Evolutionary conservation across 129 eudicot species (phyloP).

Genomic region (Daucus carota): DNA sequence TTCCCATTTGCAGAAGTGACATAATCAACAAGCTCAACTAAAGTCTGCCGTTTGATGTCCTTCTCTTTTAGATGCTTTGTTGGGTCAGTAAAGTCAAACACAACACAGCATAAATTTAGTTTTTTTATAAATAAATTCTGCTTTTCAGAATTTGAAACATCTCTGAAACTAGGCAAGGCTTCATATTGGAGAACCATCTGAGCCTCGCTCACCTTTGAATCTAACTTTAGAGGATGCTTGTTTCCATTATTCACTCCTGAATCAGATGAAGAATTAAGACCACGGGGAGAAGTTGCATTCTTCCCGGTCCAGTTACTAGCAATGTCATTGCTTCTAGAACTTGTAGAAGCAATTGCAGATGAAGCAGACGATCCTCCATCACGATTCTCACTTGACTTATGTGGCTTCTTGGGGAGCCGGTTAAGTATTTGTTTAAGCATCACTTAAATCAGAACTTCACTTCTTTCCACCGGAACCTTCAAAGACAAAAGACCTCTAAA

Average conservation of each 20-base stretch:
- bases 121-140: conserved; percentile 22
- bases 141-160: conserved; percentile 24
- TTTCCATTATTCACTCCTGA: conserved; percentile 8
- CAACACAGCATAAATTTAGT: conserved; percentile 21
- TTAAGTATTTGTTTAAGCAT: conserved; percentile 28
- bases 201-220: conserved; percentile 8
- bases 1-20: conserved; percentile 23
- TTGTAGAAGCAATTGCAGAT: conserved; percentile 18
- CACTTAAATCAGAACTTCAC: not conserved
- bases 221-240: conserved; percentile 8
- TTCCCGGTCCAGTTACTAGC: conserved; percentile 8
- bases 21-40: conserved; percentile 26
- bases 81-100: conserved; percentile 27
- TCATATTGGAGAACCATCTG: conserved; percentile 9
- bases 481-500: not conserved
- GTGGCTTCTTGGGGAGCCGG: conserved; percentile 27
- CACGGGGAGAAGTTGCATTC: conserved; percentile 9
- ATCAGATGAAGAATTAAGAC: conserved; percentile 12
- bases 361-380: conserved; percentile 19
- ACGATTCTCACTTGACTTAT: conserved; percentile 25
- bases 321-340: conserved; percentile 18
- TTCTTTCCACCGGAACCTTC: not conserved
- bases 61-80: conserved; percentile 20
- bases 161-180: conserved; percentile 31
- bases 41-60: conserved; percentile 22